Percentiles rank a stretch among this genome's conserved stretches.
These are phyloP conservation scores for Neoscytalidium dimidiatum DNA, from an alignment of 2,329 filamentous ascomycete genomes.

Conservation along the genomic window DNA sequence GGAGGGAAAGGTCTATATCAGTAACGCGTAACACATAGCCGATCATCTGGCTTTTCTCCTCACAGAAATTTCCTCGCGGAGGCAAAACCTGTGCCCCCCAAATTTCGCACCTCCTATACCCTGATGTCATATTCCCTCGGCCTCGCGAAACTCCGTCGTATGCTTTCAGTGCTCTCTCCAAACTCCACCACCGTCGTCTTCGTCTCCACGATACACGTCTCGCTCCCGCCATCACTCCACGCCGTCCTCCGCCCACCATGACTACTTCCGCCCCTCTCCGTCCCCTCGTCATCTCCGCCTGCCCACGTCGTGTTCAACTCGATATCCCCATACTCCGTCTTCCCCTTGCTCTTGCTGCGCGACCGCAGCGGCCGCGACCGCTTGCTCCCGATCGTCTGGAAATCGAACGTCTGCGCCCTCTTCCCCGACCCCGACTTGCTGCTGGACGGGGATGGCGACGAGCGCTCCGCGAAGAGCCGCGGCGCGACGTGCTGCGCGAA, in stretches of 20 bases:
- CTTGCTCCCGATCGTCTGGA: slow-evolving; percentile 10
- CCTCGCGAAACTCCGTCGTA: not conserved
- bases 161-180: not conserved
- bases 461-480: not conserved
- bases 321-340: not conserved
- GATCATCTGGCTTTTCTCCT: no score
- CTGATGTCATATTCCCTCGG: not conserved
- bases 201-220: slow-evolving; percentile 3
- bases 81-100: no score
- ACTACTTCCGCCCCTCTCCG: not conserved
- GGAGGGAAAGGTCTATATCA: no score
- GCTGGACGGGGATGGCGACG: not conserved
- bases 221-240: slow-evolving; percentile 11
- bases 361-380: not conserved
- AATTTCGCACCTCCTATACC: not conserved
- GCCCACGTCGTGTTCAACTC: not conserved
- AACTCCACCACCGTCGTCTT: slow-evolving; percentile 6
- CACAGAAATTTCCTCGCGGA: no score
- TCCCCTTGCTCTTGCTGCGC: not conserved
- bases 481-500: slow-evolving; percentile 44
- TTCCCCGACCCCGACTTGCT: not conserved
- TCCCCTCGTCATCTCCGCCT: not conserved
- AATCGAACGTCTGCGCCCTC: not conserved
- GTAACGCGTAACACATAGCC: no score
- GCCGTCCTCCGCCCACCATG: not conserved